Percentiles rank a stretch among this genome's conserved stretches.
phyloP scores from a whole-genome alignment of 1,284 basidiomycete species.

The Omphalotus olearius region DNA sequence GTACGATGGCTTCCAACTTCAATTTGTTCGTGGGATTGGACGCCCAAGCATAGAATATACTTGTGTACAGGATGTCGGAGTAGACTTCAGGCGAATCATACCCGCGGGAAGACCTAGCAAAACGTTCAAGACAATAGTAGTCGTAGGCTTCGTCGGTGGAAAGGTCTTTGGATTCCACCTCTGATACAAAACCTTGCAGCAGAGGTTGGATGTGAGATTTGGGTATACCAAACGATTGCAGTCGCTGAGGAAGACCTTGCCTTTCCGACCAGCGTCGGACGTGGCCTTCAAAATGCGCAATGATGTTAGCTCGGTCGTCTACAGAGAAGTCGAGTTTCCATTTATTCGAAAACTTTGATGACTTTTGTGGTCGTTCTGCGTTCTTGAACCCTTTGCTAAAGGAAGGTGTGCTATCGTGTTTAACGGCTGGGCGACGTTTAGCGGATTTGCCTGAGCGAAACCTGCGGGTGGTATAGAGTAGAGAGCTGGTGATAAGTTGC shows the following conservation, averaged over 20 bases:
- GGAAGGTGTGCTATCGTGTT: too few relatives aligned
- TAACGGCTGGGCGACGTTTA: not conserved
- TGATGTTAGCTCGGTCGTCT: conserved; percentile 17
- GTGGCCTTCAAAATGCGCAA: conserved; percentile 24
- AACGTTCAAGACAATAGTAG: conserved; percentile 34
- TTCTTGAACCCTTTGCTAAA: too few relatives aligned
- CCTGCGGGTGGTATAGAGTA: not conserved
- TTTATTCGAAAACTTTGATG: too few relatives aligned
- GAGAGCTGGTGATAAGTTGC: not conserved
- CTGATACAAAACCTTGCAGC: conserved; percentile 30
- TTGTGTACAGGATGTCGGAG: conserved; percentile 31
- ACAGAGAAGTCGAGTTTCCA: not conserved
- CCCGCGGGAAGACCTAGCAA: conserved; percentile 21
- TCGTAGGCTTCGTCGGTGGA: conserved; percentile 25
- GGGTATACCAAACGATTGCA: conserved; percentile 43
- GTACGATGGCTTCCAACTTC: conserved; percentile 22
- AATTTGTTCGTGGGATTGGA: conserved; percentile 25
- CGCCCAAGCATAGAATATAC: conserved; percentile 50
- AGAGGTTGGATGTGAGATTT: conserved; percentile 27
- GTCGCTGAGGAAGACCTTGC: conserved; percentile 24
- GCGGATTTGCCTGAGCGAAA: not conserved
- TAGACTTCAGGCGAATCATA: conserved; percentile 13
- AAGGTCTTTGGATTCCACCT: conserved; percentile 30
- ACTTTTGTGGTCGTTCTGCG: too few relatives aligned
- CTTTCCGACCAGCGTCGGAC: conserved; percentile 26